phyloP scores from a whole-genome alignment of 169 alveolate species.

The Plasmodium reichenowi region DNA sequence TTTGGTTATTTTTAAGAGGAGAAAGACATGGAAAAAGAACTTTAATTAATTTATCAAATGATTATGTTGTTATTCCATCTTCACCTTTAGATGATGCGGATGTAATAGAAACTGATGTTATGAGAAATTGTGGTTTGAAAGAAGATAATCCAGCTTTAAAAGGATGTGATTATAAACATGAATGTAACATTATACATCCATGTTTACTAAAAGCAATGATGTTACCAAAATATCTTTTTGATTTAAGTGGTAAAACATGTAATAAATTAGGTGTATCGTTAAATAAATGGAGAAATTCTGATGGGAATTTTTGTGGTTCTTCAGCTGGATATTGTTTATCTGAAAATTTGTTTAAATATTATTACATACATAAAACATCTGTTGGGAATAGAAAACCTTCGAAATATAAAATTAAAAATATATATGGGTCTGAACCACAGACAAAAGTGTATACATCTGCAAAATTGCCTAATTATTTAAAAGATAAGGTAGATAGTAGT shows the following conservation, averaged over 20 bases:
- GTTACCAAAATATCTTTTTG: constrained; percentile 67
- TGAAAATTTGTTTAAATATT: constrained; percentile 33
- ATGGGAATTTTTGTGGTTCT: constrained; percentile 43
- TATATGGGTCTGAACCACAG: constrained; percentile 73
- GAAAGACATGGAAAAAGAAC: constrained; percentile 70
- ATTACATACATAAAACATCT: constrained; percentile 33
- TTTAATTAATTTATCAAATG: constrained; percentile 56
- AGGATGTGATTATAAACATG: constrained; percentile 56
- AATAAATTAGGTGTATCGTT: constrained; percentile 70
- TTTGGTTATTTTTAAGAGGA: constrained; percentile 61
- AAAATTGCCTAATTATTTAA: constrained; percentile 42
- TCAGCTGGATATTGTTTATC: constrained; percentile 45
- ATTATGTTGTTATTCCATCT: constrained; percentile 70
- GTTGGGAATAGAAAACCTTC: constrained; percentile 14
- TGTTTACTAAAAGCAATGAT: constrained; percentile 67
- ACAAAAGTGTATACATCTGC: constrained; percentile 20
- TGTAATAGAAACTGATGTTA: constrained; percentile 58
- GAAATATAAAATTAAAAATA: constrained; percentile 66
- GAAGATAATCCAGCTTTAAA: constrained; percentile 40
- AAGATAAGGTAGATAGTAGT: constrained; percentile 23
- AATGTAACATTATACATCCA: constrained; percentile 51
- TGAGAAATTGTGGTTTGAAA: constrained; percentile 46
- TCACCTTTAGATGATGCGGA: constrained; percentile 28
- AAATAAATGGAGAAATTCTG: constrained; percentile 49
- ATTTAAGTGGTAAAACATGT: constrained; percentile 74